Conservation (phyloP, 768 basidiomycete species). For the Pulveroboletus sp. region DNA sequence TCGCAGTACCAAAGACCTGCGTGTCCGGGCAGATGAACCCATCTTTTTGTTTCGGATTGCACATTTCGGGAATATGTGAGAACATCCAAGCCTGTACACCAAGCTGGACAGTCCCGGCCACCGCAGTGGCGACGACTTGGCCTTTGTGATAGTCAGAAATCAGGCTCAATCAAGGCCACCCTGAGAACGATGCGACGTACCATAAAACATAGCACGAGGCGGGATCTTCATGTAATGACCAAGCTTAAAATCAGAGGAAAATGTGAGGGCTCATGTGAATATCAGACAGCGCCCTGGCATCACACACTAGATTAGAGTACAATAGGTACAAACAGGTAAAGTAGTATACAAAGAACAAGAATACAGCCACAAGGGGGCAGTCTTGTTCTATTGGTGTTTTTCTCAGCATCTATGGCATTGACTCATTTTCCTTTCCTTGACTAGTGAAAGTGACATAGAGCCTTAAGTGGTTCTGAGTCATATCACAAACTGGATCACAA, state of each 20-base stretch:
- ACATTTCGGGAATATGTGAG: constrained; percentile 35
- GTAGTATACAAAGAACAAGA: too few species aligned
- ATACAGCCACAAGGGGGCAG: too few species aligned
- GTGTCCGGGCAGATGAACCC: constrained; percentile 70
- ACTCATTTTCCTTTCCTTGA: too few species aligned
- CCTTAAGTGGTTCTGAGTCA: too few species aligned
- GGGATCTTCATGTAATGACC: constrained; percentile 74
- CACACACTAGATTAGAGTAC: too few species aligned
- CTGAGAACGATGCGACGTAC: constrained; percentile 8
- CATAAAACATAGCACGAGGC: constrained; percentile 63
- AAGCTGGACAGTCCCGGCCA: constrained; percentile 65
- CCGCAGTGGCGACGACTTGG: constrained; percentile 59
- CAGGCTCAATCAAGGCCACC: background rate
- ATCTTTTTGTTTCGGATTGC: constrained; percentile 31
- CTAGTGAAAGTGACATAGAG: too few species aligned
- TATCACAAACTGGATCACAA: too few species aligned
- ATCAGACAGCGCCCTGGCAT: too few species aligned
- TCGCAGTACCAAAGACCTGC: constrained; percentile 74
- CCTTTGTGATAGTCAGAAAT: constrained; percentile 1
- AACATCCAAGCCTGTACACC: constrained; percentile 65
- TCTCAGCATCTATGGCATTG: too few species aligned
- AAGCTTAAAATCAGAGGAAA: constrained; percentile 70
- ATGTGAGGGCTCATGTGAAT: constrained; percentile 44
- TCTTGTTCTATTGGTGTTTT: too few species aligned
- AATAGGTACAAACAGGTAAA: too few species aligned